Conservation (phyloP, 331 rosid genomes). For the Rosa hybrid region DNA sequence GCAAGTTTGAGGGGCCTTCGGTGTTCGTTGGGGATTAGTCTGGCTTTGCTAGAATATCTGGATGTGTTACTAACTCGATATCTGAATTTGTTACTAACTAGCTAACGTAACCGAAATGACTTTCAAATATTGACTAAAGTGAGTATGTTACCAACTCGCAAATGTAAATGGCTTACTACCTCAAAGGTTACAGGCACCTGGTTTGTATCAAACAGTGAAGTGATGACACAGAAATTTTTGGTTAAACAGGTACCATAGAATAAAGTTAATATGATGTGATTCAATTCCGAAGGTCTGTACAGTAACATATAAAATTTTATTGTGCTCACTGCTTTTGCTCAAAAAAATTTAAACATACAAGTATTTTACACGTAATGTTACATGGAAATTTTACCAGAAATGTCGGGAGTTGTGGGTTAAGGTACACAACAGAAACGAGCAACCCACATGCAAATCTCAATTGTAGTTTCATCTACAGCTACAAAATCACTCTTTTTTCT, state of each 20-base stretch:
- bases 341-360: not conserved
- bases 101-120: too few species aligned
- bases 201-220: too few species aligned
- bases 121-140: too few species aligned
- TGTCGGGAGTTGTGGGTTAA: not conserved
- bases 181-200: too few species aligned
- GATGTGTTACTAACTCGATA: too few species aligned
- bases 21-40: too few species aligned
- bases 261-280: too few species aligned
- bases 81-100: too few species aligned
- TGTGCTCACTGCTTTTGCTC: not conserved
- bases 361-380: conserved; percentile 5
- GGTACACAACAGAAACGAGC: conserved; percentile 15
- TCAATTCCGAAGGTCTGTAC: not conserved
- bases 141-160: too few species aligned
- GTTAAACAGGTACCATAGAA: not conserved
- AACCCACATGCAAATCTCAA: conserved; percentile 10
- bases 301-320: not conserved
- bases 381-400: conserved; percentile 8
- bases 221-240: not conserved
- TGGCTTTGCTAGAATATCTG: too few species aligned
- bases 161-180: too few species aligned
- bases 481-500: conserved; percentile 7
- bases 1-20: too few species aligned
- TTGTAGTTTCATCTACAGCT: conserved; percentile 22